Evolutionary conservation across 2,329 filamentous ascomycete species (phyloP).

Genomic region (Fusarium keratoplasticum): DNA sequence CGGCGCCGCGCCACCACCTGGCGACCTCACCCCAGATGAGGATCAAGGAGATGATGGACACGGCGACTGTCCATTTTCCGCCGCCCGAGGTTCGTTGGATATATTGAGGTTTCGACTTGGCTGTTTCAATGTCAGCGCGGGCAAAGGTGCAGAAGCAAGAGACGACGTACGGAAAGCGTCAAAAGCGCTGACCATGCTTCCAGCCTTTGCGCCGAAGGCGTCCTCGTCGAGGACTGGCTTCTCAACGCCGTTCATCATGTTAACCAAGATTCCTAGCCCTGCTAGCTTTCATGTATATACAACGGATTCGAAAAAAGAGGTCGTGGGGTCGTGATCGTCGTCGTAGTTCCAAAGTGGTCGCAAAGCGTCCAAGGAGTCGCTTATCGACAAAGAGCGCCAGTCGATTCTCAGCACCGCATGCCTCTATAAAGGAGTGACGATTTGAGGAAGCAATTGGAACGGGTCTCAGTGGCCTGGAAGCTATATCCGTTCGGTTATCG

Average conservation of each 20-base stretch:
- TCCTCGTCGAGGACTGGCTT: conserved; percentile 77
- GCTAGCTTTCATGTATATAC: conserved; percentile 29
- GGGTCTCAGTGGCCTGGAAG: conserved; percentile 15
- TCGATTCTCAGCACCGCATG: conserved; percentile 37
- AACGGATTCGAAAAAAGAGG: not conserved
- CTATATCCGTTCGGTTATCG: conserved; percentile 7
- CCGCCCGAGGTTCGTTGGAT: conserved; percentile 85
- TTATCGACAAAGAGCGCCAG: conserved; percentile 34
- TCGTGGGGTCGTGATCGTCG: conserved; percentile 22
- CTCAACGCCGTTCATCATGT: conserved; percentile 81
- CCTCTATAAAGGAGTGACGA: conserved; percentile 25
- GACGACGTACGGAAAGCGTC: conserved; percentile 91
- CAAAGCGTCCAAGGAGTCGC: conserved; percentile 24
- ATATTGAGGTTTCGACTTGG: conserved; percentile 96
- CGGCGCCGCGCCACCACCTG: conserved; percentile 86
- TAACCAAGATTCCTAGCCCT: conserved; percentile 19
- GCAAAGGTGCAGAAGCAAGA: not conserved
- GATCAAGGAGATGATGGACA: conserved; percentile 78
- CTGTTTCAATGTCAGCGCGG: conserved; percentile 58
- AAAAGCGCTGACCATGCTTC: conserved; percentile 81
- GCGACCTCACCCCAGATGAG: conserved; percentile 82
- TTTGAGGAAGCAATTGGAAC: conserved; percentile 21
- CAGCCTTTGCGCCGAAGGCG: conserved; percentile 79
- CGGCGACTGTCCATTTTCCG: conserved; percentile 91
- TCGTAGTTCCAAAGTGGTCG: conserved; percentile 18